Percentiles rank a stretch among this genome's conserved stretches.
Conservation (phyloP, 768 basidiomycete species). For the Termitomyces sp. region DNA sequence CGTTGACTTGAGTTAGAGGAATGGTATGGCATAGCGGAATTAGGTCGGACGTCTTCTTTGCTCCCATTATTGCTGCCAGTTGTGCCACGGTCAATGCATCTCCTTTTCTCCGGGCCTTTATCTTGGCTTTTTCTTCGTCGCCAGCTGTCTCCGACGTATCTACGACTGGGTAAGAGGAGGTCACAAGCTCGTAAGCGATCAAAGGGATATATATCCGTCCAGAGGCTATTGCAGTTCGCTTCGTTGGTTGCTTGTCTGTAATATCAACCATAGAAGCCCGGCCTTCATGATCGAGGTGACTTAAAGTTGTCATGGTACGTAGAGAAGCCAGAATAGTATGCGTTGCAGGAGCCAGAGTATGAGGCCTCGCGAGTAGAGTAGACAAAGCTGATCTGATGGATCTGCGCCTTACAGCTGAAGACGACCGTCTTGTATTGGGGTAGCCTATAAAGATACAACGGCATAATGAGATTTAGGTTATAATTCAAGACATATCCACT, state of each 20-base stretch:
- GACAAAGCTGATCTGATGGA: background rate
- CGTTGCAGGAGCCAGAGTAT: background rate
- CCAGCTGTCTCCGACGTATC: constrained; percentile 8
- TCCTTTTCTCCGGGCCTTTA: constrained; percentile 59
- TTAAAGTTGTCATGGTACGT: constrained; percentile 34
- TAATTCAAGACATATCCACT: constrained; percentile 15
- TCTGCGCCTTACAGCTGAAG: background rate
- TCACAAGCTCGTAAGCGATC: constrained; percentile 61
- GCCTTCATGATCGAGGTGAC: constrained; percentile 70
- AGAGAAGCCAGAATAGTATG: constrained; percentile 17
- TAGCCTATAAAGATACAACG: constrained; percentile 10
- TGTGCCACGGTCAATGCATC: constrained; percentile 73
- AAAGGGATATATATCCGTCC: constrained; percentile 68
- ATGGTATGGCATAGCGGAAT: constrained; percentile 89
- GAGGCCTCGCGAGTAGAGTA: background rate
- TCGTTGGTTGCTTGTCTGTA: constrained; percentile 51
- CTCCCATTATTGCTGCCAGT: constrained; percentile 82
- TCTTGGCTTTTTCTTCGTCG: constrained; percentile 28
- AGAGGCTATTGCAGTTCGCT: constrained; percentile 66
- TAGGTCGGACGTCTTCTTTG: constrained; percentile 76
- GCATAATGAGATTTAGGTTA: constrained; percentile 12
- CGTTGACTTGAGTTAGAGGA: constrained; percentile 62
- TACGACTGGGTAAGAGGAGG: constrained; percentile 29
- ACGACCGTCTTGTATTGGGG: background rate
- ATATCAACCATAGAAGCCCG: constrained; percentile 84